Conservation (phyloP, 2,329 filamentous ascomycete species). For the Fusarium keratoplasticum region DNA sequence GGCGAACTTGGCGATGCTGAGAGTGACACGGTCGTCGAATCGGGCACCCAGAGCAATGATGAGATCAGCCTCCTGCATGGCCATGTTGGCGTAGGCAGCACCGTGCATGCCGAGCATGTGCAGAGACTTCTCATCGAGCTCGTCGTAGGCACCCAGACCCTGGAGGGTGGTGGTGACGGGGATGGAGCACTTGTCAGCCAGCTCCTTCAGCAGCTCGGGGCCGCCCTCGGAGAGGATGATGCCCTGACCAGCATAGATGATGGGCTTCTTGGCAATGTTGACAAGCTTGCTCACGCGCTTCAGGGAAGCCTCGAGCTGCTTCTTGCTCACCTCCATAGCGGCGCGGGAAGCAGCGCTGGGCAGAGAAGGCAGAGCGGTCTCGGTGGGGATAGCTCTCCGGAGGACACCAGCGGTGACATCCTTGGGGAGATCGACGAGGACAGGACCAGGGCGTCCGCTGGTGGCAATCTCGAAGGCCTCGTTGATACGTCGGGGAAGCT, state of each 20-base stretch:
- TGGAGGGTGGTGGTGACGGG: constrained; percentile 97
- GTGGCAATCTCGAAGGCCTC: constrained; percentile 99
- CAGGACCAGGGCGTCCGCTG: constrained; percentile 91
- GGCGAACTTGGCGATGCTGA: constrained; percentile 85
- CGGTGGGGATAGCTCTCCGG: constrained; percentile 82
- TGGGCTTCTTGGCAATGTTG: constrained; percentile 90
- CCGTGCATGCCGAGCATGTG: constrained; percentile 99
- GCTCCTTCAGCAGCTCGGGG: constrained; percentile 80
- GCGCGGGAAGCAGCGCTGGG: constrained; percentile 89
- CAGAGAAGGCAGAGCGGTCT: constrained; percentile 78
- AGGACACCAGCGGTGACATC: constrained; percentile 92
- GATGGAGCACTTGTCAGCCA: constrained; percentile 91
- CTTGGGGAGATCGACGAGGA: constrained; percentile 95
- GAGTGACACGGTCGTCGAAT: constrained; percentile 96
- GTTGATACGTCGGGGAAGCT: constrained; percentile 93
- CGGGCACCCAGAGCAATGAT: constrained; percentile 94
- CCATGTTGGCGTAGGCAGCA: constrained; percentile 96
- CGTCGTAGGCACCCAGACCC: constrained; percentile 91
- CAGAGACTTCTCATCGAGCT: constrained; percentile 91
- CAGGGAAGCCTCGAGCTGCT: constrained; percentile 80
- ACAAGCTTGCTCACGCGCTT: constrained; percentile 82
- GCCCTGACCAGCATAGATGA: constrained; percentile 95
- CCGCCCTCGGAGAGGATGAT: constrained; percentile 84
- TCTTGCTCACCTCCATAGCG: constrained; percentile 75
- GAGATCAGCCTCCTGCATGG: constrained; percentile 96